Evolutionary conservation across 2,329 filamentous ascomycete species (phyloP), one percentile per base, ranked within the genome.

Genomic region (Botrytis galanthina): DNA sequence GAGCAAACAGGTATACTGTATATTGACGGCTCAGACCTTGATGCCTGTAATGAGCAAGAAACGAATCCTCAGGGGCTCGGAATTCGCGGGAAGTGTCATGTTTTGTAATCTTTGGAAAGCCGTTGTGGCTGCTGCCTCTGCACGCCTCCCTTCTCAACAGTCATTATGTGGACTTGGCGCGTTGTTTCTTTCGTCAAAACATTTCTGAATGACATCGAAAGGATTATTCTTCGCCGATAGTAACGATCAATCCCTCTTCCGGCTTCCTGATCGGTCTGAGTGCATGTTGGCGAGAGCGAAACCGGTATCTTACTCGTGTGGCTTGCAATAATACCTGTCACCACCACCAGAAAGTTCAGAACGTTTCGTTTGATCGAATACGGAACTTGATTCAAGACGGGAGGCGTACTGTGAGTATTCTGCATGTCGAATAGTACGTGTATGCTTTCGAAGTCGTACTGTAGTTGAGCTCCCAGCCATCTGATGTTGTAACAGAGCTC

Each of bases 51-150:
- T 42, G 35, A 20, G 6, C 9, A 68, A 22, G 35, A 37, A 18
- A 54, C 20, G 4, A 39, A 39, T 12, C 3, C 5, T 26, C 37
- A 57, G 37, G n/a, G 48, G 18, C n/a, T 32, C 29, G 4, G 12
- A 18, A 42, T 16, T 26, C 7, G n/a, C 26, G n/a, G 35, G 39
- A 57, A 57, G 48, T 7, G 26, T 9, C 35, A 54, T 54, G 26
- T 22, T 68, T 54, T 68, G 35, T 35, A 32, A 37, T 29, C 22
- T 16, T n/a, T 12, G 29, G 32, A 57, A 26, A 12, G 1, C 48
- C 66, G 66, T 57, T 69, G 48, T 69, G 48, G 48, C 48, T 69
- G 66, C 48, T 57, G n/a, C 66, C 35, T 68, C 26, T 37, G 35
- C 46, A 16, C 3, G 10, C 42, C 29, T 44, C 29, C 29, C 16